phyloP scores from a whole-genome alignment of 148 eudicot species.

The Rhododendron ferrugineum region DNA sequence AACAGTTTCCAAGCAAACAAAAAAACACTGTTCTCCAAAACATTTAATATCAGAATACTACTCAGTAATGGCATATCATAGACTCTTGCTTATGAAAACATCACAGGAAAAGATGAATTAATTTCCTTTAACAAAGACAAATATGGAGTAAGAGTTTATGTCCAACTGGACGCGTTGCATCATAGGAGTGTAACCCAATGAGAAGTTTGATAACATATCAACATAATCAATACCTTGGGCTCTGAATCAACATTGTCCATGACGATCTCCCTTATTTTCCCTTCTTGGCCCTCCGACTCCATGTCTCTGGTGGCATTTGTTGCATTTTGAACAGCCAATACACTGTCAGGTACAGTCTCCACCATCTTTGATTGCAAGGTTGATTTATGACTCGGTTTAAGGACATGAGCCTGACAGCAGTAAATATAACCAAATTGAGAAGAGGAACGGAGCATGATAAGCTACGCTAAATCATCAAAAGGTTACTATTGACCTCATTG shows the following conservation, averaged over 20 bases:
- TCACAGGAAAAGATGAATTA: background rate
- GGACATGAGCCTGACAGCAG: slow-evolving; percentile 62
- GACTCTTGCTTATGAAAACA: background rate
- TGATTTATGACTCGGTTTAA: slow-evolving; percentile 93
- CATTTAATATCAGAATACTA: background rate
- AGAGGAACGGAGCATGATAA: slow-evolving; percentile 8
- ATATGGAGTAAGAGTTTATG: background rate
- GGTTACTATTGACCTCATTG: slow-evolving; percentile 61
- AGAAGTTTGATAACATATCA: background rate
- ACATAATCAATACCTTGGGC: slow-evolving; percentile 31
- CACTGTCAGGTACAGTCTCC: slow-evolving; percentile 68
- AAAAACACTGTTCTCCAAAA: background rate
- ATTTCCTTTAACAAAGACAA: background rate
- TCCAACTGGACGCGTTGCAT: background rate
- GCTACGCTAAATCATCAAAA: background rate
- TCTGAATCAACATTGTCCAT: slow-evolving; percentile 65
- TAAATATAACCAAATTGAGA: slow-evolving; percentile 17
- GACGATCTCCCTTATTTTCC: slow-evolving; percentile 71
- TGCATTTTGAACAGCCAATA: slow-evolving; percentile 65
- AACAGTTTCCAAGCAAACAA: background rate
- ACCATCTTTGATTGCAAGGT: slow-evolving; percentile 59
- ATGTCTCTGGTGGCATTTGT: slow-evolving; percentile 67
- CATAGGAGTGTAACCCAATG: background rate
- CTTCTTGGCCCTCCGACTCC: slow-evolving; percentile 74
- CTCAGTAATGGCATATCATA: background rate